phyloP scores from a whole-genome alignment of 352 stramenopile species.

The Ophiocytium majus region DNA sequence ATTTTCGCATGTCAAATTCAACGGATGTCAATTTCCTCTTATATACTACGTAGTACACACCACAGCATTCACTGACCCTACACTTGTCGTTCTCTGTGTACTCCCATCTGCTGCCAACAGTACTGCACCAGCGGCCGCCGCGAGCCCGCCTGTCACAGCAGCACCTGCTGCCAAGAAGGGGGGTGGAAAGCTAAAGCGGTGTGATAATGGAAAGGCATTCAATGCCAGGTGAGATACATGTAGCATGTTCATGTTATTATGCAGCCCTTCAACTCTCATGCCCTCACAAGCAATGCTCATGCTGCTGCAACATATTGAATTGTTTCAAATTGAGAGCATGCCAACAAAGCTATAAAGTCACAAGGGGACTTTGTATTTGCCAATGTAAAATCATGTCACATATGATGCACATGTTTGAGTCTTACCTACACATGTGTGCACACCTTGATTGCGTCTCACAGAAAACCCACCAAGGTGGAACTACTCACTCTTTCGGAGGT shows the following conservation, averaged over 20 bases:
- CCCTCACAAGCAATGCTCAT: neutral
- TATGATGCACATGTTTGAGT: neutral
- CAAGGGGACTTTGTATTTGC: neutral
- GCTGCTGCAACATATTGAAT: neutral
- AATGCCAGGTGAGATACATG: neutral
- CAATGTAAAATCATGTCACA: neutral
- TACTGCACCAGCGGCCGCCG: neutral
- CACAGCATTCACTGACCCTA: neutral
- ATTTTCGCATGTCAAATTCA: neutral
- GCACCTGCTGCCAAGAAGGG: neutral
- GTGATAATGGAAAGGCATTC: neutral
- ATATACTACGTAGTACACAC: neutral
- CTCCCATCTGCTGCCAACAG: neutral
- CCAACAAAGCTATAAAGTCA: neutral
- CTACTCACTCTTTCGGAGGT: neutral
- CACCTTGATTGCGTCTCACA: neutral
- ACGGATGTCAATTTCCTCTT: neutral
- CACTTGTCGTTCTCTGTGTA: no score
- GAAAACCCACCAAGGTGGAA: neutral
- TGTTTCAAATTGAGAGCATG: neutral
- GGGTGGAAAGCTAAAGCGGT: neutral
- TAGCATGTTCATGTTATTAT: neutral
- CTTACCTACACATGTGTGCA: neutral
- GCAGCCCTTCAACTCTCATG: neutral
- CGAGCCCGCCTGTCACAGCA: neutral